Conservation (phyloP, 2,329 filamentous ascomycete species). For the Aspergillus ibericus region DNA sequence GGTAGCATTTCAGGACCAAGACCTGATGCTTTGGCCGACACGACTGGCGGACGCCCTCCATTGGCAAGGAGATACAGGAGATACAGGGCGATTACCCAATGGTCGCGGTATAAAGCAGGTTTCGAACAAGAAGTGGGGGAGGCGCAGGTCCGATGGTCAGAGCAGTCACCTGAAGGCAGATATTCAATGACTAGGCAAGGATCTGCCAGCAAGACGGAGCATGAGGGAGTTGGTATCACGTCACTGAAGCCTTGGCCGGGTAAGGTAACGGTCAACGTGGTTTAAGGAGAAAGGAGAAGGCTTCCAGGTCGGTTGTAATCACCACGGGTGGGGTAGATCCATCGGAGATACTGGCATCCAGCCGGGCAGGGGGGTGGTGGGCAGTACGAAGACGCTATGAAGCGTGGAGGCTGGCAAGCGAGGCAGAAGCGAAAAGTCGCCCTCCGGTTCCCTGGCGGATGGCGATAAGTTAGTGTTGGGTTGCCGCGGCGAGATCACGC, state of each 20-base stretch:
- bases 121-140: background rate
- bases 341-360: conserved; percentile 12
- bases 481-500: conserved; percentile 11
- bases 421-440: conserved; percentile 5
- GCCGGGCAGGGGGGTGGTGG: background rate
- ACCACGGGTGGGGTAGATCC: conserved; percentile 16
- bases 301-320: conserved; percentile 11
- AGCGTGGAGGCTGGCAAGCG: conserved; percentile 2
- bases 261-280: conserved; percentile 10
- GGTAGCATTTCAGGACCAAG: conserved; percentile 93
- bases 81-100: conserved; percentile 5
- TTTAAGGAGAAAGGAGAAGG: conserved; percentile 6
- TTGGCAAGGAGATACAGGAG: conserved; percentile 28
- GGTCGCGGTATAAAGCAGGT: background rate
- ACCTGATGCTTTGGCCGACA: conserved; percentile 94
- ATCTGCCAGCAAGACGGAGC: background rate
- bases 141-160: background rate
- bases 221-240: conserved; percentile 12
- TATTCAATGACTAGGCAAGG: background rate
- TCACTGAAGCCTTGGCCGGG: conserved; percentile 4
- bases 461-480: conserved; percentile 8
- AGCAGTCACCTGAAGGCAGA: background rate
- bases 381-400: background rate
- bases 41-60: conserved; percentile 61
- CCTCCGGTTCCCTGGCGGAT: conserved; percentile 2